Percentiles rank a stretch among this genome's conserved stretches.
phyloP scores from a whole-genome alignment of 2,329 filamentous ascomycete genomes.

The Aspergillus quadrilineatus region DNA sequence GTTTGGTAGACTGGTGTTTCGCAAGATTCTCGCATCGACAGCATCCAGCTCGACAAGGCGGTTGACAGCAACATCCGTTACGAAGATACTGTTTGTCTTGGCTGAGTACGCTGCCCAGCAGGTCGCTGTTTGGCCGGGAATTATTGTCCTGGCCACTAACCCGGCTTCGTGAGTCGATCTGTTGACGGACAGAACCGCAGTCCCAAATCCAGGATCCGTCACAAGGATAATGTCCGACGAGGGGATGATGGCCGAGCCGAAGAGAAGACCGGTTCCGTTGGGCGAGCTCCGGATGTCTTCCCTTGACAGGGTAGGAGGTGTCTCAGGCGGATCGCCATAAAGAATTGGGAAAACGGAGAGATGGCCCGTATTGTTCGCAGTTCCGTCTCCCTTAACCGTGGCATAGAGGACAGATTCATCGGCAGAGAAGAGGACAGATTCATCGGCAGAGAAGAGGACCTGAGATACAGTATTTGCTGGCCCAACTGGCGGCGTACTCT shows the following conservation, averaged over 20 bases:
- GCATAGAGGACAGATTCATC: neutral
- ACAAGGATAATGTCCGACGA: neutral
- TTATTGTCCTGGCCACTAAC: neutral
- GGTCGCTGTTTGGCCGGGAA: neutral
- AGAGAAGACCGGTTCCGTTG: neutral
- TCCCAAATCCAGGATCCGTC: neutral
- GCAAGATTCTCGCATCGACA: neutral
- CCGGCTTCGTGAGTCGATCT: neutral
- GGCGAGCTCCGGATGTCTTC: neutral
- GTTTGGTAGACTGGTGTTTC: neutral
- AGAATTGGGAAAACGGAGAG: neutral
- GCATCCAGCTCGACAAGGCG: slow-evolving; percentile 1
- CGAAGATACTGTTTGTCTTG: neutral
- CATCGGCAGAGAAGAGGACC: neutral
- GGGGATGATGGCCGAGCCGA: neutral
- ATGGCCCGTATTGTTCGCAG: neutral
- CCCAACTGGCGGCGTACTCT: neutral
- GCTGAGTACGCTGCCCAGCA: slow-evolving; percentile 2
- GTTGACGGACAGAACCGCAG: neutral
- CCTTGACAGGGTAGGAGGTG: neutral
- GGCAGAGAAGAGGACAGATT: neutral
- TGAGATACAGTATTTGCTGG: neutral
- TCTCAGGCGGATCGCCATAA: neutral
- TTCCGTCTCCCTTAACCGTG: slow-evolving; percentile 1
- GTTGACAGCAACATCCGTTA: neutral